Percentiles rank a stretch among this genome's conserved stretches.
Conservation (phyloP, 2,329 filamentous ascomycete genomes). For the Fusarium sp. region DNA sequence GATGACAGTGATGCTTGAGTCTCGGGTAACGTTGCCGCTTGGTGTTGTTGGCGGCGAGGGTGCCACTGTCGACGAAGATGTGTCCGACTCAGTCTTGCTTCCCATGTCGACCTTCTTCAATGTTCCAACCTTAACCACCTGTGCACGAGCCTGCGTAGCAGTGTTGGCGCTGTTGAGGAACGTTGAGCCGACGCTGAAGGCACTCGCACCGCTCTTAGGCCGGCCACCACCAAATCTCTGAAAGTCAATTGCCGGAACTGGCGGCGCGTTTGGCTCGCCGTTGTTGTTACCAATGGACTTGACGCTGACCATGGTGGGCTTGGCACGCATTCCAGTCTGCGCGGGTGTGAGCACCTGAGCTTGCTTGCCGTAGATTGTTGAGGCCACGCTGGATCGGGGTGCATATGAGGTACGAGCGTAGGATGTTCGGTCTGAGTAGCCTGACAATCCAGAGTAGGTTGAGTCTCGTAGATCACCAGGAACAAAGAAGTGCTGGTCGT, state of each 20-base stretch:
- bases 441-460: conserved; percentile 85
- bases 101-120: conserved; percentile 62
- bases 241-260: conserved; percentile 80
- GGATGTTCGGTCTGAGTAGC: conserved; percentile 73
- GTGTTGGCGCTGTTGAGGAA: conserved; percentile 77
- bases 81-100: conserved; percentile 56
- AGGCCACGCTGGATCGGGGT: conserved; percentile 83
- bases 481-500: conserved; percentile 94
- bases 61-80: conserved; percentile 44
- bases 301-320: conserved; percentile 94
- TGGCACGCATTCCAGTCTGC: conserved; percentile 88
- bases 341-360: conserved; percentile 86
- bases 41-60: conserved; percentile 44
- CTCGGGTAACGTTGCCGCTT: conserved; percentile 49
- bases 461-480: conserved; percentile 92
- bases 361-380: conserved; percentile 94
- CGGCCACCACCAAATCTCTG: conserved; percentile 67
- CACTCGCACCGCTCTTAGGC: conserved; percentile 69
- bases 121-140: conserved; percentile 72
- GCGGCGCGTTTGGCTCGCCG: conserved; percentile 72
- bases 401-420: conserved; percentile 72
- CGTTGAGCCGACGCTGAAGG: conserved; percentile 78
- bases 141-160: conserved; percentile 69
- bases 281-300: conserved; percentile 76
- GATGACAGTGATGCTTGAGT: conserved; percentile 65